Base-by-base conservation (phyloP, 495 filamentous ascomycete genomes). In the Penicillium nucicola region DNA sequence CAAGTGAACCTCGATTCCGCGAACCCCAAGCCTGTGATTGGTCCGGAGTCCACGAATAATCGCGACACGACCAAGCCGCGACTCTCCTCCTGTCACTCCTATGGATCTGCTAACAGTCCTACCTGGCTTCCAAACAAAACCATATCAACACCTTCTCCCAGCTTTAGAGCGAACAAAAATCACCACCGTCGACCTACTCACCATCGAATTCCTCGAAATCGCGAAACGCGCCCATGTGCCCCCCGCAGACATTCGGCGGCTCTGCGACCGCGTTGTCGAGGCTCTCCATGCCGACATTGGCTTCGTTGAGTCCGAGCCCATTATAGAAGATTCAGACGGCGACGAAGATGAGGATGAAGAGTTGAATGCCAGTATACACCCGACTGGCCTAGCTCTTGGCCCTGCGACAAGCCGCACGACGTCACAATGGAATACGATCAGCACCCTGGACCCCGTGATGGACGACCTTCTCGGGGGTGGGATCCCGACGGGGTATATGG, bases 21-120 rank as follows among this genome's bases (percentile, higher is more conserved):
- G 7, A 9, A 28, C 25, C 25, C 4, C 4, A 28, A 13, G 12
- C 18, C 19, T 19, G n/a, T 35, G 19, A 48, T 48, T 48, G 46
- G 46, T 30, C 37, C 5, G 11, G 12, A 43, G 17, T 9, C 12
- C 18, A 25, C 23, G 13, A 40, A 47, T 19, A 47, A 19, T 23
- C 14, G 19, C 18, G 15, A 33, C 25, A 13, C 42, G 20, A 41
- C n/a, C 5, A 6, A 15, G 15, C 22, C 32, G 31, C 17, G 20
- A 23, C 13, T 38, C 14, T 23, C 15, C 22, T 23, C 28, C 38
- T 48, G 19, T 35, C 50, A 50, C 37, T 56, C 57, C 45, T 62
- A 93, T 90, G 67, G 92, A 98, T 83, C 87, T 98, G 53, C 74
- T 85, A 62, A 76, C 80, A 65, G 80, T 92, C 64, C 83, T 96